phyloP scores from a whole-genome alignment of 805 yeast species.

The Cyberlindnera lachancei region DNA sequence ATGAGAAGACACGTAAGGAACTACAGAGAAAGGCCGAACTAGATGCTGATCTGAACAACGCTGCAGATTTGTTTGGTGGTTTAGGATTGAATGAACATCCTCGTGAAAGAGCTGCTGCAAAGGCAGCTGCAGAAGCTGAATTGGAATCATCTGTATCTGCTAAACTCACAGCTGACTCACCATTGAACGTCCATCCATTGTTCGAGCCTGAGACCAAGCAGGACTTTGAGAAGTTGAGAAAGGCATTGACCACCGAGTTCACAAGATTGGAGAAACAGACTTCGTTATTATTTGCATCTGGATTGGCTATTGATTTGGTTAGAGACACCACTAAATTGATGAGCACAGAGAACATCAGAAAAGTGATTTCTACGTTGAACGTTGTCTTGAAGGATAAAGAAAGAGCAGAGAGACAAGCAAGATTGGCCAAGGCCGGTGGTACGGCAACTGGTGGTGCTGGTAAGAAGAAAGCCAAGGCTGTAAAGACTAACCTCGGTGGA shows the following conservation, averaged over 20 bases:
- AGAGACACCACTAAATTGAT: slow-evolving; percentile 82
- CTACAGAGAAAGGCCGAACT: slow-evolving; percentile 74
- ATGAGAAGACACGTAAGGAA: slow-evolving; percentile 66
- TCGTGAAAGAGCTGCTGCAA: slow-evolving; percentile 31
- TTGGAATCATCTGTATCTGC: too few species aligned
- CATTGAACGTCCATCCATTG: slow-evolving; percentile 68
- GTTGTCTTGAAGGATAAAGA: slow-evolving; percentile 80
- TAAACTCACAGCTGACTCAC: slow-evolving; percentile 49
- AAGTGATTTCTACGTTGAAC: slow-evolving; percentile 76
- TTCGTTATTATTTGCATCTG: slow-evolving; percentile 59
- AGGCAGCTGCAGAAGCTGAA: slow-evolving; percentile 28
- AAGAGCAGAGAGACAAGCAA: slow-evolving; percentile 81
- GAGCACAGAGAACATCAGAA: slow-evolving; percentile 73
- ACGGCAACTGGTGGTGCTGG: slow-evolving; percentile 91
- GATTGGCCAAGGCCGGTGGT: slow-evolving; percentile 76
- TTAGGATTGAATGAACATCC: slow-evolving; percentile 45
- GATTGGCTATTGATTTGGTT: slow-evolving; percentile 75
- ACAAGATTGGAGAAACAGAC: slow-evolving; percentile 55
- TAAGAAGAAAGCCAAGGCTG: slow-evolving; percentile 79
- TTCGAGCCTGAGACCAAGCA: slow-evolving; percentile 75
- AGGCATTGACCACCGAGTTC: slow-evolving; percentile 57
- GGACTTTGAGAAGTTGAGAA: slow-evolving; percentile 73
- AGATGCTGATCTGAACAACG: slow-evolving; percentile 82
- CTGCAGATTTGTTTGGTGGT: slow-evolving; percentile 86
- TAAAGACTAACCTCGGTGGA: slow-evolving; percentile 57